Conservation (phyloP, 768 basidiomycete species). For the Piloderma croceum region DNA sequence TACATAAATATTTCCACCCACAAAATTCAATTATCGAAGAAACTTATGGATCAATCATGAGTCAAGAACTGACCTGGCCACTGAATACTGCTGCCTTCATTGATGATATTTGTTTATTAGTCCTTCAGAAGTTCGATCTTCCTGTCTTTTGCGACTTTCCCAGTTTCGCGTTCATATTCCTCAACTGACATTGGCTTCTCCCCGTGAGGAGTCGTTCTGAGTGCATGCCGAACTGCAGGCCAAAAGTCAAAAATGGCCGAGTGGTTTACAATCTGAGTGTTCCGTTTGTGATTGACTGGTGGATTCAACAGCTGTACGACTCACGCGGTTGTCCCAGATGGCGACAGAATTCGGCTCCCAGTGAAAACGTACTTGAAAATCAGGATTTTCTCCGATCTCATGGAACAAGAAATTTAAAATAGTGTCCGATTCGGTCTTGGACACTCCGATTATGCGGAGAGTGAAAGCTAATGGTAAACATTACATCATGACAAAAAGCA, state of each 20-base stretch:
- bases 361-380: slow-evolving; percentile 71
- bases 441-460: slow-evolving; percentile 68
- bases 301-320: slow-evolving; percentile 13
- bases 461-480: slow-evolving; percentile 55
- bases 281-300: slow-evolving; percentile 3
- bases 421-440: slow-evolving; percentile 77
- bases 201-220: slow-evolving; percentile 77
- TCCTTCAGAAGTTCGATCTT: slow-evolving; percentile 68
- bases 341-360: slow-evolving; percentile 76
- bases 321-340: slow-evolving; percentile 83
- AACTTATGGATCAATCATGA: too few species aligned
- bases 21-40: too few species aligned
- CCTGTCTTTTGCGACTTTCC: slow-evolving; percentile 68
- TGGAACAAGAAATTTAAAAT: slow-evolving; percentile 66
- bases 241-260: slow-evolving; percentile 81
- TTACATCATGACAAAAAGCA: neutral
- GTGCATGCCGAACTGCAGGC: slow-evolving; percentile 70
- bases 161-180: slow-evolving; percentile 58
- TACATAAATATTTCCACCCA: too few species aligned
- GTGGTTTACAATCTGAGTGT: slow-evolving; percentile 59
- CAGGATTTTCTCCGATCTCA: slow-evolving; percentile 63
- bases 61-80: too few species aligned
- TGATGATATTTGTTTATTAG: too few species aligned
- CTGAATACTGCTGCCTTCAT: too few species aligned
- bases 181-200: slow-evolving; percentile 73